Percentiles rank a stretch among this genome's conserved stretches.
Evolutionary conservation across 768 basidiomycete species (phyloP).

Genomic region (Pleurotus citrinopileatus): DNA sequence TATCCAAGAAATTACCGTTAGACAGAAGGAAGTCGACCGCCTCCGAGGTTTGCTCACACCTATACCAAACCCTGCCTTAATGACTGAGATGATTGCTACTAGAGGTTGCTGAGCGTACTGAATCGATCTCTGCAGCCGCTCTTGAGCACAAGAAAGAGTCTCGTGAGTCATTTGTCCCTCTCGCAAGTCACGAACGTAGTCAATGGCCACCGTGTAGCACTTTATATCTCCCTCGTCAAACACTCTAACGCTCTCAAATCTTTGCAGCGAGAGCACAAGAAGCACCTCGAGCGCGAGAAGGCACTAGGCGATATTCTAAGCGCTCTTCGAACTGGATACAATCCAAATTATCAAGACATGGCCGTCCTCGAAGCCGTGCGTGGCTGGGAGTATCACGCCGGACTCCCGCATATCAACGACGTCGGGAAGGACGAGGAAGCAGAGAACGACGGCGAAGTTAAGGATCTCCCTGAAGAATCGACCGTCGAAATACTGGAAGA

Average conservation of each 20-base stretch:
- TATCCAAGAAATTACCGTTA: constrained; percentile 53
- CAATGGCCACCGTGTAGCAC: constrained; percentile 42
- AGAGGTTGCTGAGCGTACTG: constrained; percentile 79
- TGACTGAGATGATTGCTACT: constrained; percentile 1
- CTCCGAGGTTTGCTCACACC: constrained; percentile 52
- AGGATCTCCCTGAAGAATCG: constrained; percentile 23
- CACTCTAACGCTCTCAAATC: constrained; percentile 78
- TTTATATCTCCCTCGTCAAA: constrained; percentile 70
- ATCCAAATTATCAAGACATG: constrained; percentile 99
- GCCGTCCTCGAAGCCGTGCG: constrained; percentile 95
- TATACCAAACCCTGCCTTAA: neutral
- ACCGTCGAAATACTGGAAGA: constrained; percentile 50
- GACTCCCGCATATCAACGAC: constrained; percentile 70
- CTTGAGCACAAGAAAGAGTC: constrained; percentile 85
- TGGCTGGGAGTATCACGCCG: constrained; percentile 81
- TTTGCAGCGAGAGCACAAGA: constrained; percentile 68
- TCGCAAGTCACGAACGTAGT: neutral
- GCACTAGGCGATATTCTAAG: constrained; percentile 82
- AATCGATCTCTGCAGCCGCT: constrained; percentile 75
- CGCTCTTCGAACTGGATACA: constrained; percentile 80
- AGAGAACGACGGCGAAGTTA: constrained; percentile 23
- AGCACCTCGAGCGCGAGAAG: constrained; percentile 71
- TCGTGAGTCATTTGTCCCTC: constrained; percentile 47
- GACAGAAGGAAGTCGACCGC: constrained; percentile 70
- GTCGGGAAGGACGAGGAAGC: constrained; percentile 46